Conservation (phyloP, 2,329 filamentous ascomycete species). For the Cladophialophora chaetospira region DNA sequence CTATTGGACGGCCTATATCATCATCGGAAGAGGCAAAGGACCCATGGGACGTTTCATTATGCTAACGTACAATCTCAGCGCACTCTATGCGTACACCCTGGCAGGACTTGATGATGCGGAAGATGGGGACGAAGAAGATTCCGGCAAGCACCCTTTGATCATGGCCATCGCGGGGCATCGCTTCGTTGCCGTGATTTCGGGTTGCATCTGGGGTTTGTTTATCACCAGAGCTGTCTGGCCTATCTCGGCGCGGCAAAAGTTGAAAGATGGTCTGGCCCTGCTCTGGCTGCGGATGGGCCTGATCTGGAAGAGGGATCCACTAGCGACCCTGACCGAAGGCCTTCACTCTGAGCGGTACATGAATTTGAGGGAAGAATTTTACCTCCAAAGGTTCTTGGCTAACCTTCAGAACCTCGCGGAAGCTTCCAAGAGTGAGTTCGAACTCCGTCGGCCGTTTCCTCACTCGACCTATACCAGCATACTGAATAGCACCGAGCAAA, state of each 20-base stretch:
- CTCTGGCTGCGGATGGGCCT: slow-evolving; percentile 92
- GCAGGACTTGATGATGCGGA: slow-evolving; percentile 72
- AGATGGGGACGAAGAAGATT: slow-evolving; percentile 82
- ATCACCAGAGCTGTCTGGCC: slow-evolving; percentile 91
- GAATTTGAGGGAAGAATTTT: slow-evolving; percentile 81
- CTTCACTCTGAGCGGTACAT: slow-evolving; percentile 69
- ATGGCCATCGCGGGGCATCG: slow-evolving; percentile 85
- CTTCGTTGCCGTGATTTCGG: slow-evolving; percentile 80
- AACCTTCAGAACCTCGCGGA: slow-evolving; percentile 73
- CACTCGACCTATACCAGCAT: slow-evolving; percentile 71
- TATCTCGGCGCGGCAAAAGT: slow-evolving; percentile 82
- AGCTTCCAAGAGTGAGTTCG: slow-evolving; percentile 81
- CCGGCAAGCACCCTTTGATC: slow-evolving; percentile 79
- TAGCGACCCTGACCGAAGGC: slow-evolving; percentile 70
- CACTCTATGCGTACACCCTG: slow-evolving; percentile 90
- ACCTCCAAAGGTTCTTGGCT: slow-evolving; percentile 76
- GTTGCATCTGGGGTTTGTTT: slow-evolving; percentile 89
- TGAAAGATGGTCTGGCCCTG: slow-evolving; percentile 86
- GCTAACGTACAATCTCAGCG: slow-evolving; percentile 93
- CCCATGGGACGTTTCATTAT: slow-evolving; percentile 92
- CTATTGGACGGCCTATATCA: slow-evolving; percentile 85
- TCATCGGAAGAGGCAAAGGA: slow-evolving; percentile 78
- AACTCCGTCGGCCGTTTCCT: slow-evolving; percentile 84
- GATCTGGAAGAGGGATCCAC: slow-evolving; percentile 91
- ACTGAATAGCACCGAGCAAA: slow-evolving; percentile 75